Evolutionary conservation across 441 rosid genomes (phyloP), one percentile per base, ranked within the genome.

Genomic region (Kokia cookei): DNA sequence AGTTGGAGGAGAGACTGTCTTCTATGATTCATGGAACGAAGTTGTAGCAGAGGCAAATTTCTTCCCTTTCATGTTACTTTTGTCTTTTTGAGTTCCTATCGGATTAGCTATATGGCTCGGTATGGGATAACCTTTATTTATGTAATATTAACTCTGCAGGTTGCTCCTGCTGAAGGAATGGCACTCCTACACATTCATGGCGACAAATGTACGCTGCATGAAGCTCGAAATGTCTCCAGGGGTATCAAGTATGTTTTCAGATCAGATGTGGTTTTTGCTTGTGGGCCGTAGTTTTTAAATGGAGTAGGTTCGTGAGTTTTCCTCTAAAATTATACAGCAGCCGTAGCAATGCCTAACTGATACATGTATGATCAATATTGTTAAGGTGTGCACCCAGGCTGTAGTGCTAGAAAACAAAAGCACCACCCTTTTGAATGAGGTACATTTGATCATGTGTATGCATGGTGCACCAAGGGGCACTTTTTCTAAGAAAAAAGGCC

Each of bases 101-200:
- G 35, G 61, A 19, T 45, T 58, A 5, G 13, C 29, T 29, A 29
- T 43, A 3, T 42, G n/a, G 71, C 57, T 55, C 2, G 35, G 40
- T 60, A 62, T 27, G 3, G 15, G 51, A 2, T 51, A 22, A 37
- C 37, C 43, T 32, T 12, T 19, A 45, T 59, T 68, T 64, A 24
- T 78, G 62, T 54, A 64, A 40, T 69, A 73, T 55, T 51, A 65
- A 53, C 58, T 43, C 47, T 78, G 24, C 67, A 91, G 97, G 97
- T 95, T 64, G 94, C 92, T 81, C 99, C 98, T 64, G 13, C 73
- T 2, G 97, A 91, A 87, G 98, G 98, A 64, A 90, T 84, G 97
- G 96, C 98, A 75, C 95, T 95, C 29, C 76, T 93, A 45, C 98
- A 95, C 77, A 84, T 93, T 74, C 99, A 91, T 73, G 99, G 98